Evolutionary conservation across 1,284 basidiomycete genomes (phyloP).

Genomic region (Paramarasmius palmivorus): DNA sequence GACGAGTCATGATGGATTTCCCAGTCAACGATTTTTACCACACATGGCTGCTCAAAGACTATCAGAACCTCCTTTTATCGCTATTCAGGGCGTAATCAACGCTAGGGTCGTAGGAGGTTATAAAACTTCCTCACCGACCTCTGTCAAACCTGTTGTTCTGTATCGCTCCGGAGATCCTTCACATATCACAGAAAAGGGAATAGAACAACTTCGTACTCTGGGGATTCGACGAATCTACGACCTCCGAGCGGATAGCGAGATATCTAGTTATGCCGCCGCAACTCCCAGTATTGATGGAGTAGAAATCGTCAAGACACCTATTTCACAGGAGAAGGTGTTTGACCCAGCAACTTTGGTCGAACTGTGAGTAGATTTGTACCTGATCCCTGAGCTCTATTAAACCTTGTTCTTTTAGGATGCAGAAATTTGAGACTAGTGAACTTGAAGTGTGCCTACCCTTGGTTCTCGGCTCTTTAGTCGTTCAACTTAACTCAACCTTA

Average conservation of each 20-base stretch:
- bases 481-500: neutral
- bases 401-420: conserved; percentile 19
- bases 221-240: conserved; percentile 41
- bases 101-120: conserved; percentile 37
- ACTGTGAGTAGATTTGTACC: conserved; percentile 17
- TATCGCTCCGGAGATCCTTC: conserved; percentile 43
- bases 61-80: conserved; percentile 36
- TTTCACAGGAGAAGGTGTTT: conserved; percentile 28
- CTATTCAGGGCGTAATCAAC: conserved; percentile 41
- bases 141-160: conserved; percentile 32
- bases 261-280: conserved; percentile 30
- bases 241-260: conserved; percentile 38
- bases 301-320: conserved; percentile 28
- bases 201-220: conserved; percentile 33
- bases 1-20: neutral
- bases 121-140: conserved; percentile 10
- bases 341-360: conserved; percentile 30
- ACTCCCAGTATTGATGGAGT: conserved; percentile 32
- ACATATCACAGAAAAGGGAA: conserved; percentile 36
- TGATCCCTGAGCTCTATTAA: neutral
- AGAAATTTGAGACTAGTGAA: conserved; percentile 29
- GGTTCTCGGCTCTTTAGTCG: neutral
- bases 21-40: neutral
- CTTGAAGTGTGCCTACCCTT: conserved; percentile 22
- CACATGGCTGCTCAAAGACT: neutral